These are phyloP conservation scores for Tanacetum coccineum DNA, from an alignment of 129 eudicot species.

Conservation along the genomic window DNA sequence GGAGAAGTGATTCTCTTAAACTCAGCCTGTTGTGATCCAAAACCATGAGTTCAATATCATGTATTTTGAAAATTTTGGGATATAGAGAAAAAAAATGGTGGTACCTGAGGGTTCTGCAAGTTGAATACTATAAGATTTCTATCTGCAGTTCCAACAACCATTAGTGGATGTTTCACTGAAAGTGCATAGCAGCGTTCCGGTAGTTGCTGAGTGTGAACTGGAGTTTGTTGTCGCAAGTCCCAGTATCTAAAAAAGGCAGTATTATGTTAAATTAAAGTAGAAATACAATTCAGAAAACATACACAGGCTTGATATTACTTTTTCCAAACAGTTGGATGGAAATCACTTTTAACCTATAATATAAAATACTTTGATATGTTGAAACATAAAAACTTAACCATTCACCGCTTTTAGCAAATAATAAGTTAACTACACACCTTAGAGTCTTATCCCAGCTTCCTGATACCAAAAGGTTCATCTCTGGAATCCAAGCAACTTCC, in stretches of 20 bases:
- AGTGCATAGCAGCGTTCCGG: conserved; percentile 82
- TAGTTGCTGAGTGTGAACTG: conserved; percentile 58
- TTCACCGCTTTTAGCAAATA: background rate
- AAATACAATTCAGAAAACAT: too few species aligned
- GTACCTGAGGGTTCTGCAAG: conserved; percentile 78
- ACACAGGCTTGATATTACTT: background rate
- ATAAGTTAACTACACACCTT: conserved; percentile 34
- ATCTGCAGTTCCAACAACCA: conserved; percentile 85
- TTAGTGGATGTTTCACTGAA: conserved; percentile 61
- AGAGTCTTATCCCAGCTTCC: conserved; percentile 99
- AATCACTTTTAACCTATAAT: background rate
- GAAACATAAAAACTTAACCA: background rate
- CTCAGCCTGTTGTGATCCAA: conserved; percentile 54
- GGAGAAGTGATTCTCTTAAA: conserved; percentile 84
- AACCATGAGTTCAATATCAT: conserved; percentile 5
- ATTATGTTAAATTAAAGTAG: background rate
- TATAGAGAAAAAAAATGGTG: background rate
- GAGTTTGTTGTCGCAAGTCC: conserved; percentile 73
- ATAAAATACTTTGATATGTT: background rate
- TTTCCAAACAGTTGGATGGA: too few species aligned
- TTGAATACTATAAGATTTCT: conserved; percentile 58
- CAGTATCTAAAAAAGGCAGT: conserved; percentile 48
- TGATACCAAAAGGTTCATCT: conserved; percentile 76
- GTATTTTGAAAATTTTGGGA: too few species aligned
- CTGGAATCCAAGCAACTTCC: conserved; percentile 97